Evolutionary conservation across 2,329 filamentous ascomycete species (phyloP).

Genomic region (Aciculosporium take): DNA sequence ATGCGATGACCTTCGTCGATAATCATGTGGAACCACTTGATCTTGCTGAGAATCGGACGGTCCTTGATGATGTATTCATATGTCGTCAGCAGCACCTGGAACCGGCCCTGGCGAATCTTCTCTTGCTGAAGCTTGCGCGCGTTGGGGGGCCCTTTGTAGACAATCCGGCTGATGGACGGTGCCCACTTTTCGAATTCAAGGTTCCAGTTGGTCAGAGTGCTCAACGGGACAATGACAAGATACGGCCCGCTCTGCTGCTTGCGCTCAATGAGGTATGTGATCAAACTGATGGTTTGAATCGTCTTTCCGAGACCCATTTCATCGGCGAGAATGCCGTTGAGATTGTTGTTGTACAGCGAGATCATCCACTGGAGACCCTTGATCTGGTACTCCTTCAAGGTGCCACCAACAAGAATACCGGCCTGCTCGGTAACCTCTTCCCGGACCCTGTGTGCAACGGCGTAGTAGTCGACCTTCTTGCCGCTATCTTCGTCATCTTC

Average conservation of each 20-base stretch:
- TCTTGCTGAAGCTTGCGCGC: slow-evolving; percentile 82
- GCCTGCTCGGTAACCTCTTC: slow-evolving; percentile 82
- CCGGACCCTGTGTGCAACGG: slow-evolving; percentile 89
- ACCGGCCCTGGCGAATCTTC: slow-evolving; percentile 83
- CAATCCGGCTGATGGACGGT: slow-evolving; percentile 68
- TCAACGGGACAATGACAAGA: slow-evolving; percentile 89
- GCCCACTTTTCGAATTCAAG: slow-evolving; percentile 99
- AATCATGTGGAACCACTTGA: slow-evolving; percentile 99
- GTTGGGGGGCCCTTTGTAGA: slow-evolving; percentile 92
- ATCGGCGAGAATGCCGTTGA: slow-evolving; percentile 95
- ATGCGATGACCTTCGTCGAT: slow-evolving; percentile 98
- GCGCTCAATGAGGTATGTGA: slow-evolving; percentile 92
- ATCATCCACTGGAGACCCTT: slow-evolving; percentile 99
- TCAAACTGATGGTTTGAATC: slow-evolving; percentile 94
- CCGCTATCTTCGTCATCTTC: slow-evolving; percentile 55
- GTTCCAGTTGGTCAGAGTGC: slow-evolving; percentile 97
- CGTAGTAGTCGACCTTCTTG: slow-evolving; percentile 95
- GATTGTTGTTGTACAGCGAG: slow-evolving; percentile 98
- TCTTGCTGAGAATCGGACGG: slow-evolving; percentile 84
- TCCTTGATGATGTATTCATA: slow-evolving; percentile 99
- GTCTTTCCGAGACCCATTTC: slow-evolving; percentile 99
- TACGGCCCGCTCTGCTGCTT: slow-evolving; percentile 88
- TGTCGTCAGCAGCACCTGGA: slow-evolving; percentile 92
- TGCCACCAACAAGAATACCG: slow-evolving; percentile 75
- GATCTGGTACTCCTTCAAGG: slow-evolving; percentile 90